Base-by-base conservation (phyloP, 345 rosid species). In the Populus deltoides region DNA sequence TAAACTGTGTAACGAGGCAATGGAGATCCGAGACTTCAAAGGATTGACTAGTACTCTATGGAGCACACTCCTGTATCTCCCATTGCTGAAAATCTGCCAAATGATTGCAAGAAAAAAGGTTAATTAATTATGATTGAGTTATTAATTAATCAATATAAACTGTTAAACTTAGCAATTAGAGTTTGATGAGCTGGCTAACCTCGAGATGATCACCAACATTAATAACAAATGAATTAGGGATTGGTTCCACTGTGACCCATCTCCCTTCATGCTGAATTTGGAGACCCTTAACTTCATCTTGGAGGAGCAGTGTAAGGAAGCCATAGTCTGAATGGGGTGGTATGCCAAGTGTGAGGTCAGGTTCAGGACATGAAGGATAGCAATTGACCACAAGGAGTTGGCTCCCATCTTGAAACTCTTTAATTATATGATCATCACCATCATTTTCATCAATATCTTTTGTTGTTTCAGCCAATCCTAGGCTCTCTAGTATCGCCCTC, bases 191-290 rank as follows among this genome's bases (percentile, higher is more conserved):
- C 36, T 65, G 45, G 62, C 24, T 65, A 13, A 83, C 88, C 88
- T 86, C 88, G 29, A 86, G 86, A 72, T 86, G 88, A 72, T 86
- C 88, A 6, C 88, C 88, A 13, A 75, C 73, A 22, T 83, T 86
- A 65, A 81, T 78, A 17, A 86, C 79, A 73, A 83, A 81, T 0
- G 86, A 81, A 22, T 75, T 74, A 41, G 83, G 80, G 15, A 81
- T 63, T 5, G 86, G 85, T 9, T 79, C 72, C 10, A 86, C 82
- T 8, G 76, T 79, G 20, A 86, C 70, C 88, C 88, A 86, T 51
- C 41, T 80, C 36, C 78, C 85, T 15, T 70, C 59, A n/a, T 79
- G 82, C 16, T 79, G 83, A 77, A 86, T 81, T 43, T 86, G 88
- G 10, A 86, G 83, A 35, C 88, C 86, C 51, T 49, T 67, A 11